Evolutionary conservation across 164 flowering plant species (phyloP).

Genomic region (Chimonanthus praecox): DNA sequence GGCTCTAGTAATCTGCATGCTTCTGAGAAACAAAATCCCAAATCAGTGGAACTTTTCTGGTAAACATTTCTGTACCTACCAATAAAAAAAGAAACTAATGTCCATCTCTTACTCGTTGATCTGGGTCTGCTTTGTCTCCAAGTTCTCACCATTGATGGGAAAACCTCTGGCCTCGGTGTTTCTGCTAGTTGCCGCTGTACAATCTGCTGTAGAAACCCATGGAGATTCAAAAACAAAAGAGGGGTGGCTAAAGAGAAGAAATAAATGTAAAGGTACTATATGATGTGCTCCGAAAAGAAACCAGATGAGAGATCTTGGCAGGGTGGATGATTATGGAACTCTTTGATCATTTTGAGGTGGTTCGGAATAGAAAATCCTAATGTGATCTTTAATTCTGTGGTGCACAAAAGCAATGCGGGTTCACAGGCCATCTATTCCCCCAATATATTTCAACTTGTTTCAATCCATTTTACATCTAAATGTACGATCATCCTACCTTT

Average conservation of each 20-base stretch:
- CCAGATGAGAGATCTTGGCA: neutral
- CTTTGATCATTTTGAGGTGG: neutral
- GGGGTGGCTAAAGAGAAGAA: neutral
- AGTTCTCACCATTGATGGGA: slow-evolving; percentile 20
- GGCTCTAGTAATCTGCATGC: slow-evolving; percentile 59
- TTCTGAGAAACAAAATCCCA: slow-evolving; percentile 34
- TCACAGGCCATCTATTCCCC: neutral
- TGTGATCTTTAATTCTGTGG: neutral
- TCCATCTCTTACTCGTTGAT: slow-evolving; percentile 48
- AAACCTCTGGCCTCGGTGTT: slow-evolving; percentile 30
- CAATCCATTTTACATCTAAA: too few relatives aligned
- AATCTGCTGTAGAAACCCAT: slow-evolving; percentile 3
- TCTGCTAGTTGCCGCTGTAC: slow-evolving; percentile 29
- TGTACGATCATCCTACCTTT: slow-evolving; percentile 35
- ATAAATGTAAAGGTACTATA: neutral
- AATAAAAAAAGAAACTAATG: neutral
- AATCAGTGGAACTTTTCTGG: slow-evolving; percentile 10
- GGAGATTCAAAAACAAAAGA: slow-evolving; percentile 3
- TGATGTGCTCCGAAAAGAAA: neutral
- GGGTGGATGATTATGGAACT: neutral
- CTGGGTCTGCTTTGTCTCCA: slow-evolving; percentile 26
- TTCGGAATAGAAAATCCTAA: neutral
- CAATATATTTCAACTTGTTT: neutral
- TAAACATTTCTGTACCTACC: neutral
- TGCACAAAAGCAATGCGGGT: neutral